Evolutionary conservation across 768 basidiomycete species (phyloP).

Genomic region (Hericium coralloides): DNA sequence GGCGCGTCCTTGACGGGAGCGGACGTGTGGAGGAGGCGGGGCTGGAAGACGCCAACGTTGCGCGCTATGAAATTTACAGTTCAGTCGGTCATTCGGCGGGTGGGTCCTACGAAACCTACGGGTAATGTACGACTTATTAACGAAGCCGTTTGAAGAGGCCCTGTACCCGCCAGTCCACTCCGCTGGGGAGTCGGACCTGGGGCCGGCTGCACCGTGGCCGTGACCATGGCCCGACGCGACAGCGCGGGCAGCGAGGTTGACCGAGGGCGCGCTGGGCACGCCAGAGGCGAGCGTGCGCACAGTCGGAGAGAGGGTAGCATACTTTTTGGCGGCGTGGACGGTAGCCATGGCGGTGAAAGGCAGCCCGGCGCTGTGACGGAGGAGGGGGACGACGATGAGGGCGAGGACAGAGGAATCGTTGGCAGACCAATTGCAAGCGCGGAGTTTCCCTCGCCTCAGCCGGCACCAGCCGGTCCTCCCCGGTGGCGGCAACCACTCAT

Average conservation of each 20-base stretch:
- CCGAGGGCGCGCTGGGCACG: slow-evolving; percentile 63
- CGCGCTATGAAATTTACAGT: slow-evolving; percentile 33
- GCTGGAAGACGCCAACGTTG: slow-evolving; percentile 39
- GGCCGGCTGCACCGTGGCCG: slow-evolving; percentile 36
- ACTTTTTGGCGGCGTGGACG: slow-evolving; percentile 71
- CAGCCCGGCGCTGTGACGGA: neutral
- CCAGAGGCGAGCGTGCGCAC: slow-evolving; percentile 73
- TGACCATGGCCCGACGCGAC: slow-evolving; percentile 45
- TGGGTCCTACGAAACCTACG: slow-evolving; percentile 35
- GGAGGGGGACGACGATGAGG: neutral
- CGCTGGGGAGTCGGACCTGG: slow-evolving; percentile 56
- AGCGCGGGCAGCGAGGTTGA: slow-evolving; percentile 67
- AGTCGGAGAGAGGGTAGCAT: slow-evolving; percentile 74
- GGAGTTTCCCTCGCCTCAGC: slow-evolving; percentile 18
- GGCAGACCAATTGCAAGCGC: slow-evolving; percentile 1
- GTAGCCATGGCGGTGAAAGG: slow-evolving; percentile 43
- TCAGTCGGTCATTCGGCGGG: slow-evolving; percentile 16
- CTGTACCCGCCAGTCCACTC: slow-evolving; percentile 48
- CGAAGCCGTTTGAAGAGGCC: slow-evolving; percentile 42
- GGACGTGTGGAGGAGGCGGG: slow-evolving; percentile 74
- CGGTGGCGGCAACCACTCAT: neutral
- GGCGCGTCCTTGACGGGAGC: slow-evolving; percentile 59
- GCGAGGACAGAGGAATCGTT: neutral
- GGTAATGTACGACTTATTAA: slow-evolving; percentile 54
- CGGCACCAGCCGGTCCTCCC: slow-evolving; percentile 33